Base-by-base conservation (phyloP, 768 basidiomycete genomes). In the Tylopilus balloui region DNA sequence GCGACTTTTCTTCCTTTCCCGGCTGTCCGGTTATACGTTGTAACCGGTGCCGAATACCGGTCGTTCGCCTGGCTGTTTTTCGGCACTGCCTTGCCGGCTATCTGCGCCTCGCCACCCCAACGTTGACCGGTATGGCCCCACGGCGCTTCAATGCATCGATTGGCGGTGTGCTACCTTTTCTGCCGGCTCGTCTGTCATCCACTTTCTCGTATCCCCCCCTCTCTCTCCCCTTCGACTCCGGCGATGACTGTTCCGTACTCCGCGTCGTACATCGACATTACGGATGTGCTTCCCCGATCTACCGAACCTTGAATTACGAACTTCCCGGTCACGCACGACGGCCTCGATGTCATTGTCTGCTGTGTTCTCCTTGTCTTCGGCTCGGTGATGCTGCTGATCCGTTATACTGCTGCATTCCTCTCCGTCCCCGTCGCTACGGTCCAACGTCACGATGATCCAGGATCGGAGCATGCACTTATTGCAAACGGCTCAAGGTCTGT, bases 401-500 rank as follows among this genome's bases (percentile, higher is more conserved):
- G 47, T 52, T 13, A 52, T 44, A 4, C 48, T 21, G 13, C 23
- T 51, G 28, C 38, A 36, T 39, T 36, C 48, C 24, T 19, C 37
- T 48, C 37, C 47, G 48, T 47, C 45, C 12, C 48, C 37, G 38
- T 52, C 50, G 31, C 50, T 45, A 21, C 25, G 9, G 24, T 57
- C 37, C 34, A n/a, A 46, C 34, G 47, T 44, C 28, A 51, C 38
- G 42, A 36, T 23, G 31, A 24, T 56, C 36, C 65, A 91, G 88
- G 36, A 82, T 84, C 54, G 87, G 89, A 49, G 89, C 89, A 36
- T 92, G 89, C 67, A 85, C 78, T 3, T 81, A 91, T 61, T 92
- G 89, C 78, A 92, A 90, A 68, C 86, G 83, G 62, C 80, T 91
- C 60, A 92, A 92, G 84, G 87, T 85, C 69, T 50, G 80, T 71